phyloP scores from a whole-genome alignment of 2,329 filamentous ascomycete species.

The Sclerotiophoma versabilis region DNA sequence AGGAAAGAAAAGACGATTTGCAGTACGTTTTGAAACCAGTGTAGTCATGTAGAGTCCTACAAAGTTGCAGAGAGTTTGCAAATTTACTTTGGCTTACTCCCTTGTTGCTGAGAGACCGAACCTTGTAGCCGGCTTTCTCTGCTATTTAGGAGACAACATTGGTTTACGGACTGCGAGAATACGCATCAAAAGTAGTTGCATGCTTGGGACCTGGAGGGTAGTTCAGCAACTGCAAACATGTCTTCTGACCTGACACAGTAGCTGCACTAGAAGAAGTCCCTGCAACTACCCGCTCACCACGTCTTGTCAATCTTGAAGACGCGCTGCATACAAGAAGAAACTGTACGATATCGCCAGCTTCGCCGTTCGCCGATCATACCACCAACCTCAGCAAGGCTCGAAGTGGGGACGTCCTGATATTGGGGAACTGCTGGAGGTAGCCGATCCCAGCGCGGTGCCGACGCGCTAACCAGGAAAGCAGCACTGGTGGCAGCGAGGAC shows the following conservation, averaged over 20 bases:
- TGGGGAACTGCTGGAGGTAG: slow-evolving; percentile 17
- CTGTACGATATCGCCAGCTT: background rate
- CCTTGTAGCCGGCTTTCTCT: too few species aligned
- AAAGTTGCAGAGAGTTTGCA: too few species aligned
- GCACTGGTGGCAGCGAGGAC: slow-evolving; percentile 9
- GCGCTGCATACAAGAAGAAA: background rate
- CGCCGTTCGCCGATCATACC: slow-evolving; percentile 10
- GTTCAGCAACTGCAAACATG: background rate
- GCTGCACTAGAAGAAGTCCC: background rate
- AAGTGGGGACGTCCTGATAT: slow-evolving; percentile 17
- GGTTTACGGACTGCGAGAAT: too few species aligned
- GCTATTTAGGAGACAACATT: too few species aligned
- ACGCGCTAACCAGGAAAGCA: slow-evolving; percentile 13
- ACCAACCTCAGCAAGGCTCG: slow-evolving; percentile 8
- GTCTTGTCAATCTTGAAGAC: background rate
- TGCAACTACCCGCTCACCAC: background rate
- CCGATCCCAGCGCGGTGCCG: slow-evolving; percentile 17
- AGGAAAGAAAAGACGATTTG: too few species aligned
- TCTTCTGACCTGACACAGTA: slow-evolving; percentile 1
- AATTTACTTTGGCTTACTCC: too few species aligned
- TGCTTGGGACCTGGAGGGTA: background rate
- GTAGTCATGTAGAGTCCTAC: too few species aligned
- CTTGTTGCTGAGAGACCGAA: too few species aligned
- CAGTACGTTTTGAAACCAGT: too few species aligned
- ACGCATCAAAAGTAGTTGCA: too few species aligned